Evolutionary conservation across 768 basidiomycete species (phyloP), one percentile per base, ranked within the genome.

Genomic region (Leccinellum luteum): DNA sequence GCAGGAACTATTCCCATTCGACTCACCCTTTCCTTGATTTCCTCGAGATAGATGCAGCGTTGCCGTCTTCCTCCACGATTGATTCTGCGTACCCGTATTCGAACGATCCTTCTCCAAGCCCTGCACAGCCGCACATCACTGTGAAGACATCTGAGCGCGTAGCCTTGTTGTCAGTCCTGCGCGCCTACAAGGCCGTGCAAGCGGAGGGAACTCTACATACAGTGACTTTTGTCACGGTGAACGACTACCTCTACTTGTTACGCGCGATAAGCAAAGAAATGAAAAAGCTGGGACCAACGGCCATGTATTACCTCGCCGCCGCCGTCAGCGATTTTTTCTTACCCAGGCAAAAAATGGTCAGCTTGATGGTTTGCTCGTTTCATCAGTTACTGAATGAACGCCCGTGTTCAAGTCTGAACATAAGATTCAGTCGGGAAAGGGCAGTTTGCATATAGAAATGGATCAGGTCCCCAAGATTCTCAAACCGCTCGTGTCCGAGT

Each of bases 261-360:
- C 85, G 90, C 27, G 90, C 89, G 1, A 78, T 96, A 35, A 89
- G 89, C 64, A 82, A 90, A 59, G 89, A 90, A 60, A 82, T 98
- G 71, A 82, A 83, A 9, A 71, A 80, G 0, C 68, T 95, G 9
- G 83, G 89, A 2, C 74, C 89, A 52, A 81, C 78, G 50, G 87
- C 89, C 4, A 82, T 99, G 85, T 99, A 93, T 74, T 99, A 98
- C 70, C 87, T 99, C 51, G 97, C 97, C 23, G 95, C 96, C 0
- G 97, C 97, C 5, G 97, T 98, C 49, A 94, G 92, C 73, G 97
- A 99, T 73, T 99, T 99, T 72, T 99, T 96, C 80, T 76, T 99
- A 31, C 97, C 96, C 0, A 80, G 85, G 56, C 89, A 95, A 67
- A 89, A 85, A 71, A 84, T 98, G 87, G 96, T 92, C 59, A 59